Evolutionary conservation across 2,329 filamentous ascomycete genomes (phyloP).

Genomic region (Furcasterigmium furcatum): DNA sequence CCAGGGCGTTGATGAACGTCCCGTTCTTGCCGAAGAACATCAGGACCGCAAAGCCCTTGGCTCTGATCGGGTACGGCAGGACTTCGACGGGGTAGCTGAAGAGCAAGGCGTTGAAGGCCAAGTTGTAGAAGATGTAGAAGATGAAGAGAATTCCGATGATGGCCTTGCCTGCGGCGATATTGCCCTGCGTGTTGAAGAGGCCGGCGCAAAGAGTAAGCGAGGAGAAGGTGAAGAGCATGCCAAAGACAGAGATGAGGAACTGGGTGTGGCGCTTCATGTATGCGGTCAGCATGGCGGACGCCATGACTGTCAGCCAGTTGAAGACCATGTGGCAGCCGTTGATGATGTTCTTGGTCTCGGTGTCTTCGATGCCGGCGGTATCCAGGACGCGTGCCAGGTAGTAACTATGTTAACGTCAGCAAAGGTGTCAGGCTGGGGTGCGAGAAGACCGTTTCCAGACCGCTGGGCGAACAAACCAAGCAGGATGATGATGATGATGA

Average conservation of each 20-base stretch:
- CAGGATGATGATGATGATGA: conserved; percentile 32
- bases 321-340: conserved; percentile 12
- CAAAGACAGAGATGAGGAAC: conserved; percentile 10
- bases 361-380: conserved; percentile 8
- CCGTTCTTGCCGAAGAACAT: conserved; percentile 12
- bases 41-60: conserved; percentile 49
- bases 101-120: conserved; percentile 17
- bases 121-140: conserved; percentile 10
- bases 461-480: conserved; percentile 41
- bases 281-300: conserved; percentile 8
- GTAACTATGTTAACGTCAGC: too few species aligned
- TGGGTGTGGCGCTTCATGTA: conserved; percentile 10
- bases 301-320: conserved; percentile 9
- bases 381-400: conserved; percentile 9
- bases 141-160: conserved; percentile 18
- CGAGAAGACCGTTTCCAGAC: conserved; percentile 41
- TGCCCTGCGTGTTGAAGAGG: conserved; percentile 8
- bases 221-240: conserved; percentile 31
- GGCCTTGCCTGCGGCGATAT: conserved; percentile 19
- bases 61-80: conserved; percentile 54
- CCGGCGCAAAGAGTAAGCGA: conserved; percentile 8
- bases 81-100: conserved; percentile 53
- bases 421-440: too few species aligned
- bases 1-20: conserved; percentile 14
- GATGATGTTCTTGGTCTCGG: conserved; percentile 9